A percentile compares a stretch with the other conserved stretches of the same genome.
phyloP scores from a whole-genome alignment of 2,329 filamentous ascomycete species.

The Nannizziopsis arthrosporioides region DNA sequence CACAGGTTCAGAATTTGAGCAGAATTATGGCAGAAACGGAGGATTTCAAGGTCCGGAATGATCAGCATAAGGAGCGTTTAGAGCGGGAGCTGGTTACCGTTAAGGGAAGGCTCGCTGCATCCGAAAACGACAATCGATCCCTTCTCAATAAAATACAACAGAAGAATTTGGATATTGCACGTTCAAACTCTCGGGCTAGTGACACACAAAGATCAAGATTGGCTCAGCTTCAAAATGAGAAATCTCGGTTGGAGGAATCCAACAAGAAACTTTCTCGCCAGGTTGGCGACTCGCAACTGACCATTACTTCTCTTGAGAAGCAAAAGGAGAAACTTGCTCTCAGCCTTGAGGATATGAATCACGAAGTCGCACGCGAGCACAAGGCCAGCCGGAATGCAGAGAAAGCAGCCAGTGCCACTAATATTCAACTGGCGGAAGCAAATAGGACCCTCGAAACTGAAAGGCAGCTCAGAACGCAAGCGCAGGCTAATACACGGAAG shows the following conservation, averaged over 20 bases:
- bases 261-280: constrained; percentile 70
- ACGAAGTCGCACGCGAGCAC: constrained; percentile 80
- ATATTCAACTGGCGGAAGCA: constrained; percentile 73
- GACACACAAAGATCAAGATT: constrained; percentile 73
- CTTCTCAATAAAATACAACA: constrained; percentile 96
- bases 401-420: constrained; percentile 68
- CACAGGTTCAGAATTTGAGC: constrained; percentile 73
- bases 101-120: constrained; percentile 77
- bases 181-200: constrained; percentile 72
- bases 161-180: constrained; percentile 89
- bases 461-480: constrained; percentile 69
- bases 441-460: constrained; percentile 87
- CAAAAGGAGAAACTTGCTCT: constrained; percentile 86
- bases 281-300: constrained; percentile 72
- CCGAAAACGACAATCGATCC: constrained; percentile 89
- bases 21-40: constrained; percentile 81
- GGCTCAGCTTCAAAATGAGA: constrained; percentile 66
- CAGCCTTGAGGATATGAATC: constrained; percentile 79
- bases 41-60: constrained; percentile 76
- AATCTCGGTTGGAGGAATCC: constrained; percentile 69
- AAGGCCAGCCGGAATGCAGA: constrained; percentile 84
- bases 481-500: constrained; percentile 72
- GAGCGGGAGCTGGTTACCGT: constrained; percentile 85
- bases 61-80: constrained; percentile 85
- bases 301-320: constrained; percentile 76